Conservation (phyloP, 352 stramenopile genomes). For the Globisporangium camurandrum region DNA sequence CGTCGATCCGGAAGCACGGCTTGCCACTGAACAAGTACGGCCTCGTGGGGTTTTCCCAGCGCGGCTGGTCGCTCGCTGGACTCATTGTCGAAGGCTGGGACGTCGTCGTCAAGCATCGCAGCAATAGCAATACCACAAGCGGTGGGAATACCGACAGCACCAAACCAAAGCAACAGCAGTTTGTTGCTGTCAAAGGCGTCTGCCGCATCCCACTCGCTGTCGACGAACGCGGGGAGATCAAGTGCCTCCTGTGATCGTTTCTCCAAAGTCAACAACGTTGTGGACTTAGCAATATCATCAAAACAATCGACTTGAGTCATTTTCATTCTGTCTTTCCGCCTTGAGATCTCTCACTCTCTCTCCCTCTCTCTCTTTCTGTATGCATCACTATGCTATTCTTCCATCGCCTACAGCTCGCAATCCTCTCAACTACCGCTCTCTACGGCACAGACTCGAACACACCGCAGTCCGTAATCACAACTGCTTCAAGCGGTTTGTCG, state of each 20-base stretch:
- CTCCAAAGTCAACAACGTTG: too few relatives aligned
- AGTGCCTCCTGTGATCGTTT: conserved; percentile 4
- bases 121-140: too few relatives aligned
- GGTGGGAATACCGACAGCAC: too few relatives aligned
- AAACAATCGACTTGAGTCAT: too few relatives aligned
- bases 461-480: conserved; percentile 97
- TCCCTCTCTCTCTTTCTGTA: background rate
- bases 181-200: conserved; percentile 8
- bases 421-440: background rate
- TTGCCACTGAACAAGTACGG: conserved; percentile 24
- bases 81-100: conserved; percentile 28
- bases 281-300: too few relatives aligned
- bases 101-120: conserved; percentile 11
- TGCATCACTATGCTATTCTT: background rate
- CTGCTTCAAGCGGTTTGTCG: conserved; percentile 89
- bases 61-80: conserved; percentile 21
- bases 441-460: conserved; percentile 35
- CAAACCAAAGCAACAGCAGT: conserved; percentile 10
- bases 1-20: conserved; percentile 13
- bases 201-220: conserved; percentile 9
- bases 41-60: conserved; percentile 17
- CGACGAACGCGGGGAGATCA: conserved; percentile 8
- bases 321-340: too few relatives aligned
- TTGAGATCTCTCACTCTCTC: too few relatives aligned
- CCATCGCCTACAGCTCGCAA: background rate